These are phyloP conservation scores for Metschnikowia baotianmanensis DNA, from an alignment of 805 yeast genomes.

Conservation along the genomic window DNA sequence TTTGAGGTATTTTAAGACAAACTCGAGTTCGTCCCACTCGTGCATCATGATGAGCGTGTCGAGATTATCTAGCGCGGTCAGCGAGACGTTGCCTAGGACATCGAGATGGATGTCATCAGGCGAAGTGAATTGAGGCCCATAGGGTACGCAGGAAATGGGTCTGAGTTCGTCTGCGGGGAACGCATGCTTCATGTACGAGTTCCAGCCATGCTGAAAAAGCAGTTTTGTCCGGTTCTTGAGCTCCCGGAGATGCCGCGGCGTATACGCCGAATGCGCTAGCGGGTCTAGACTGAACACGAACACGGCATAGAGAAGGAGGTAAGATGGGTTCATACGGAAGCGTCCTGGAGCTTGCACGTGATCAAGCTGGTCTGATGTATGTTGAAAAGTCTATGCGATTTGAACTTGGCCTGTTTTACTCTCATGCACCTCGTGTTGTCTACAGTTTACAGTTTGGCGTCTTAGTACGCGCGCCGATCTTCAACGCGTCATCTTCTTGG, in stretches of 20 bases:
- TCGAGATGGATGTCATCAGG: constrained; percentile 65
- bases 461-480: no score
- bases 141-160: constrained; percentile 70
- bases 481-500: no score
- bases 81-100: constrained; percentile 78
- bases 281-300: constrained; percentile 2
- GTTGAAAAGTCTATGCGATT: no score
- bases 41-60: constrained; percentile 77
- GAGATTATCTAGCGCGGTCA: constrained; percentile 74
- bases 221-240: constrained; percentile 46
- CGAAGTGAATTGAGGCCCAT: constrained; percentile 59
- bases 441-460: background rate
- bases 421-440: no score
- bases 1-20: constrained; percentile 28
- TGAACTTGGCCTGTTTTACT: no score
- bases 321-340: background rate
- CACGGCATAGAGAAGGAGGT: constrained; percentile 1
- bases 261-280: constrained; percentile 28
- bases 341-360: background rate
- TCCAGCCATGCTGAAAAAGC: constrained; percentile 75
- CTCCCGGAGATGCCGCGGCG: constrained; percentile 34
- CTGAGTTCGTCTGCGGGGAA: constrained; percentile 80
- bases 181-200: constrained; percentile 62
- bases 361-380: background rate
- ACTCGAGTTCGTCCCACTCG: constrained; percentile 53